These are phyloP conservation scores for Trichoderma asperellum DNA, from an alignment of 2,329 filamentous ascomycete species.

Conservation along the genomic window DNA sequence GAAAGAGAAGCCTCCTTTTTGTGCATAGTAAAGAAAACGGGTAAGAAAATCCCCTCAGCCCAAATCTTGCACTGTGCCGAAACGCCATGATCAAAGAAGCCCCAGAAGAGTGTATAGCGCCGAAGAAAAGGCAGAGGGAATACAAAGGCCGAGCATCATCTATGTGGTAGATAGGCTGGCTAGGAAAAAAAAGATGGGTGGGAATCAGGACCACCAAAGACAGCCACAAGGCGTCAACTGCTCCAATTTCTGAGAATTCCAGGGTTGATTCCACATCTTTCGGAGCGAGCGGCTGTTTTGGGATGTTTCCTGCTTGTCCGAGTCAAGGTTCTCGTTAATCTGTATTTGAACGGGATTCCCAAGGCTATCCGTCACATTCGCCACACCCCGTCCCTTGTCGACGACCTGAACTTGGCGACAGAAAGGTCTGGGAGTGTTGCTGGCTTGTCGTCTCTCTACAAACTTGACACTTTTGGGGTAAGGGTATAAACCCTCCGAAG, in stretches of 20 bases:
- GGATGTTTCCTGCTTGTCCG: constrained; percentile 5
- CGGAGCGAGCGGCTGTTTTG: background rate
- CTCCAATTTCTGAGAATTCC: constrained; percentile 30
- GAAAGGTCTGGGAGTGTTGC: constrained; percentile 43
- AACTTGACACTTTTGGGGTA: constrained; percentile 61
- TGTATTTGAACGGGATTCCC: constrained; percentile 52
- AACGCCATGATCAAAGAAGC: background rate
- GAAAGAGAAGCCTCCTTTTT: background rate
- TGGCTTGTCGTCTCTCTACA: constrained; percentile 53
- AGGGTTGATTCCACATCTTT: background rate
- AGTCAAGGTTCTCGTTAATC: constrained; percentile 27
- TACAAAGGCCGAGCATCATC: background rate
- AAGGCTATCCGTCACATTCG: constrained; percentile 43
- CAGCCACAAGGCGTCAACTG: constrained; percentile 58
- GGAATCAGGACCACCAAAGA: constrained; percentile 53
- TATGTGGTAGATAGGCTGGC: background rate
- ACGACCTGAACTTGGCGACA: constrained; percentile 56
- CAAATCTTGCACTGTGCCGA: background rate
- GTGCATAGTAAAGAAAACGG: background rate
- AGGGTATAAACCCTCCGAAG: constrained; percentile 36
- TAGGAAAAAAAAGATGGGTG: background rate
- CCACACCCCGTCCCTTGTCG: constrained; percentile 43
- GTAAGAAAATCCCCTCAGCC: background rate
- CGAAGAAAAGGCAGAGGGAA: background rate
- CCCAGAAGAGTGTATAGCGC: background rate